Evolutionary conservation across 306 rosid genomes (phyloP), one percentile per base, ranked within the genome.

Genomic region (Vicia sativa): DNA sequence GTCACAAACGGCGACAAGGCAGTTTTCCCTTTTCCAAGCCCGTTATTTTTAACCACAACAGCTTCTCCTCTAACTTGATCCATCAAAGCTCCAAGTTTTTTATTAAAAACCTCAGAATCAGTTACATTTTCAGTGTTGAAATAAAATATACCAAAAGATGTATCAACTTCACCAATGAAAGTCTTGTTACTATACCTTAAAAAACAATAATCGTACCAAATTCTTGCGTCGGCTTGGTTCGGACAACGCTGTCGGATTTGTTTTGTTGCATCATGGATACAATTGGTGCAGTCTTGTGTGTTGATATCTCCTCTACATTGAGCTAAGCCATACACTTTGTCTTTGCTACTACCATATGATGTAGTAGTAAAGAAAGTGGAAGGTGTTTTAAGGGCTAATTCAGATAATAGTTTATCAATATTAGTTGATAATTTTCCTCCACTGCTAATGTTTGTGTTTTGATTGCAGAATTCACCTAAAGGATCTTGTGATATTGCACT

Each of bases 151-250:
- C 89, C 89, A 67, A 71, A 71, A 61, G 82, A 82, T 25, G 91
- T 82, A 41, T 89, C 88, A 14, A 80, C 82, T 57, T 80, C 61
- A 59, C 89, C 89, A 19, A 29, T 7, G 74, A 84, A 86, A 35
- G 60, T 80, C 78, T 72, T 68, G 62, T 59, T 63, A 55, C 25
- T 60, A 37, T 78, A 80, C 78, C 86, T 81, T 25, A 89, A 43
- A 44, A 86, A 84, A 82, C 91, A 89, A 44, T 16, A 82, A 68
- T 89, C 96, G 18, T 89, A 86, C 89, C 89, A 84, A 16, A 89
- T 84, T 14, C 88, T 80, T 34, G 87, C 83, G 15, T 82, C 91
- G 0, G 81, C 83, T 71, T 82, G 73, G 54, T 76, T 58, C 0
- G 88, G 80, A 63, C 96, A 89, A 7, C 78, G 67, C 11, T 58